Conservation (phyloP, 306 rosid genomes). For the Styphnolobium japonicum region DNA sequence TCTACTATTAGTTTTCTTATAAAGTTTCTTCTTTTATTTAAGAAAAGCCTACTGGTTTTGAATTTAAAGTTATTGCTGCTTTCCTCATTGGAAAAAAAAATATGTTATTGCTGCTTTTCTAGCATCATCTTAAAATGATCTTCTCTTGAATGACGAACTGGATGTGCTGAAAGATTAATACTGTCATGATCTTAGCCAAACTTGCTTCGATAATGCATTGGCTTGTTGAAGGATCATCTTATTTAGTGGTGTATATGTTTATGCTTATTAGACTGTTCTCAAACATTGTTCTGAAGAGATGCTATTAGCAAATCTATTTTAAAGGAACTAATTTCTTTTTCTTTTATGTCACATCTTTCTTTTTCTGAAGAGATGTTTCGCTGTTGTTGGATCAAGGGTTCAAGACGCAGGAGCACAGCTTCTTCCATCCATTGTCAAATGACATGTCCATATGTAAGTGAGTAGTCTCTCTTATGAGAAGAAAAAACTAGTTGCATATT, state of each 20-base stretch:
- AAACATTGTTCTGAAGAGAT: constrained; percentile 17
- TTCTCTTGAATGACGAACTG: constrained; percentile 7
- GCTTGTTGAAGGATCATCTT: neutral
- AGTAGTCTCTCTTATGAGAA: constrained; percentile 9
- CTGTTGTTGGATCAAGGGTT: constrained; percentile 85
- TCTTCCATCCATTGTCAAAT: constrained; percentile 93
- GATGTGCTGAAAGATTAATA: neutral
- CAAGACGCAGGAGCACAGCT: constrained; percentile 64
- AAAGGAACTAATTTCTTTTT: constrained; percentile 17
- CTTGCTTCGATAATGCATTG: neutral
- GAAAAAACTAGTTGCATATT: neutral
- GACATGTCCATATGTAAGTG: constrained; percentile 87
- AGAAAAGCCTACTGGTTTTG: neutral
- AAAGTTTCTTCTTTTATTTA: neutral
- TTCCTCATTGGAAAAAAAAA: too few species aligned
- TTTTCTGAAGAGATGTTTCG: constrained; percentile 72
- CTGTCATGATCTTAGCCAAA: neutral
- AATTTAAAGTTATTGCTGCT: neutral
- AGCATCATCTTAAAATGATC: neutral
- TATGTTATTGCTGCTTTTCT: neutral
- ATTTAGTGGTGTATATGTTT: neutral
- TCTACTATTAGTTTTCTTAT: neutral
- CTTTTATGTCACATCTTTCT: constrained; percentile 10
- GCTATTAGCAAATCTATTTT: neutral
- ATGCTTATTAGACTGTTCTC: constrained; percentile 5